phyloP scores from a whole-genome alignment of 495 filamentous ascomycete species.

The Podospora didyma region DNA sequence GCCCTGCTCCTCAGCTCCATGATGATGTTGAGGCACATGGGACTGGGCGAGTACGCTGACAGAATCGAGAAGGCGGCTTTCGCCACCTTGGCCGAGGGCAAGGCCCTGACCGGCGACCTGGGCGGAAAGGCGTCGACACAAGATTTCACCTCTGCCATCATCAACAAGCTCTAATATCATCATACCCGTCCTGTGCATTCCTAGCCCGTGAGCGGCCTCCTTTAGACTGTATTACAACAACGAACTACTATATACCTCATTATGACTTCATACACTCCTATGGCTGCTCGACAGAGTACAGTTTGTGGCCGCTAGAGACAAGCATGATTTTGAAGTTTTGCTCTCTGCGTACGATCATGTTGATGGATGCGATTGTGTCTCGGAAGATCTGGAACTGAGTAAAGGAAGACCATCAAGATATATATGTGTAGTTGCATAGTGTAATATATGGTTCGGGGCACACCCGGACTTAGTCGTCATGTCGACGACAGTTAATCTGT shows the following conservation, averaged over 20 bases:
- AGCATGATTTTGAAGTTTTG: too few relatives aligned
- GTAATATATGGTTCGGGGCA: too few relatives aligned
- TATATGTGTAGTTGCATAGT: too few relatives aligned
- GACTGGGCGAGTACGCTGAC: constrained; percentile 74
- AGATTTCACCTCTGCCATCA: constrained; percentile 90
- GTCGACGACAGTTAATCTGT: too few relatives aligned
- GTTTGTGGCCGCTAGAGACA: too few relatives aligned
- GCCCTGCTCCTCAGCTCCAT: constrained; percentile 85
- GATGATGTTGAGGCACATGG: constrained; percentile 99
- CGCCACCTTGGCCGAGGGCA: constrained; percentile 89
- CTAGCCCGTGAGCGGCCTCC: constrained; percentile 3
- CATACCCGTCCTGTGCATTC: constrained; percentile 13
- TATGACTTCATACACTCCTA: neutral
- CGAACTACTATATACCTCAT: neutral
- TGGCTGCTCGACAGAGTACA: too few relatives aligned
- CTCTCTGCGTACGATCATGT: too few relatives aligned
- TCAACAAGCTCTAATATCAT: constrained; percentile 63
- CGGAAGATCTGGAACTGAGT: too few relatives aligned
- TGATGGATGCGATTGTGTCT: too few relatives aligned
- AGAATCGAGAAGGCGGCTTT: constrained; percentile 94
- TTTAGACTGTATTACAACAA: constrained; percentile 19
- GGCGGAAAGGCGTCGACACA: constrained; percentile 90
- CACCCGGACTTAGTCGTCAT: too few relatives aligned
- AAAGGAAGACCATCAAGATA: too few relatives aligned
- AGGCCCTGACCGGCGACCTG: constrained; percentile 90